Conservation (phyloP, 768 basidiomycete genomes). For the Lactifluus subvellereus region DNA sequence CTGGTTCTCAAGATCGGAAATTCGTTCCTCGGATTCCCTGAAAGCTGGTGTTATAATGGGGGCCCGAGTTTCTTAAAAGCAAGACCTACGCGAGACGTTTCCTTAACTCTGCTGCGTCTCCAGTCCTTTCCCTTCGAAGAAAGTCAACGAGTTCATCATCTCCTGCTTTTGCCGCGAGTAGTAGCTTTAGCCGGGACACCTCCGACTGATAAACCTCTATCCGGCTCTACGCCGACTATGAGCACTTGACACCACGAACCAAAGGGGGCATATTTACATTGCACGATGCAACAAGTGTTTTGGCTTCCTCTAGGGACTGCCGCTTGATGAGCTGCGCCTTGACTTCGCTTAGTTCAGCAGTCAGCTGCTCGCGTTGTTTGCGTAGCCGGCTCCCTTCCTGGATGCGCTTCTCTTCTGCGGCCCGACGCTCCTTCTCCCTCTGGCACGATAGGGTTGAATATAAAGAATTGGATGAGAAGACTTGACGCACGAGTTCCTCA, state of each 20-base stretch:
- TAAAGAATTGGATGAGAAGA: not conserved
- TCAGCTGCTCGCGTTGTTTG: constrained; percentile 21
- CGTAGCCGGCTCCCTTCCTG: constrained; percentile 22
- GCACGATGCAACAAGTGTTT: constrained; percentile 14
- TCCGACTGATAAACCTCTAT: constrained; percentile 68
- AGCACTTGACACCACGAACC: not conserved
- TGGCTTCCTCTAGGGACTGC: constrained; percentile 18
- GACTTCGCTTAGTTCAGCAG: constrained; percentile 22
- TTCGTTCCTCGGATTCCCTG: constrained; percentile 51
- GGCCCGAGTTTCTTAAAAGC: not conserved
- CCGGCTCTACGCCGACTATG: constrained; percentile 48
- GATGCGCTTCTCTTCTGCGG: constrained; percentile 18
- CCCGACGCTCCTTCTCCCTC: constrained; percentile 17
- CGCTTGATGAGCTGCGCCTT: constrained; percentile 22
- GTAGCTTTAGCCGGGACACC: constrained; percentile 61
- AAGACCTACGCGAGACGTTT: constrained; percentile 48
- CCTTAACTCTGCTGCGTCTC: constrained; percentile 46
- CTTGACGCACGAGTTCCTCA: constrained; percentile 9
- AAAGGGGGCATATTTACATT: constrained; percentile 3
- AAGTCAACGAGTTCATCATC: constrained; percentile 70
- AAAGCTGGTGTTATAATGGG: constrained; percentile 5
- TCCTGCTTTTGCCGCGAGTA: constrained; percentile 67
- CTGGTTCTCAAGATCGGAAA: constrained; percentile 46
- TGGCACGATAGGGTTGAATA: not conserved
- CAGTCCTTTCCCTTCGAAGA: constrained; percentile 51